Percentiles rank a stretch among this genome's conserved stretches.
These are phyloP conservation scores for Arctium minus DNA, from an alignment of 129 eudicot genomes.

Conservation along the genomic window DNA sequence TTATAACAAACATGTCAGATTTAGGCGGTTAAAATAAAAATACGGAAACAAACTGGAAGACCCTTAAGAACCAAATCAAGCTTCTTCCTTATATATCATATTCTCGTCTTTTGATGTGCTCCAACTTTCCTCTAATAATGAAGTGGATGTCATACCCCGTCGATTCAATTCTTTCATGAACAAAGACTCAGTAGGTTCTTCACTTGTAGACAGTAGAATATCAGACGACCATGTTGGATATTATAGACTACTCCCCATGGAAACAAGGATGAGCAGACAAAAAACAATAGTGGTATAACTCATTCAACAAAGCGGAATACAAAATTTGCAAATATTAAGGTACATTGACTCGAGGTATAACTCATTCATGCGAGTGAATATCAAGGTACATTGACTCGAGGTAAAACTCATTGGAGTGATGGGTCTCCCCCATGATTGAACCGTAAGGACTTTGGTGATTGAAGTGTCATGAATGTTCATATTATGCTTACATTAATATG, in stretches of 20 bases:
- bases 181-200: conserved; percentile 90
- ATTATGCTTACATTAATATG: too few relatives aligned
- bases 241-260: not conserved
- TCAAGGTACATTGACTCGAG: too few relatives aligned
- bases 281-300: not conserved
- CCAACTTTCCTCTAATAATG: conserved; percentile 80
- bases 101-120: conserved; percentile 27
- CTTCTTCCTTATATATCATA: too few relatives aligned
- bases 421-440: too few relatives aligned
- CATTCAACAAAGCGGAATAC: not conserved
- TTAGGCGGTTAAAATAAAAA: too few relatives aligned
- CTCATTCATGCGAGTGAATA: too few relatives aligned
- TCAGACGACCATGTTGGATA: not conserved
- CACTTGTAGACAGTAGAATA: conserved; percentile 44
- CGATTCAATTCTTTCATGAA: conserved; percentile 87
- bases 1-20: too few relatives aligned
- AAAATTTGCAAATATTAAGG: not conserved
- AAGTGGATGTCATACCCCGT: conserved; percentile 84
- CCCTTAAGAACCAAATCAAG: too few relatives aligned
- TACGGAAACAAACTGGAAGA: too few relatives aligned
- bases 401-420: too few relatives aligned
- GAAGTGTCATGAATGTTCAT: too few relatives aligned
- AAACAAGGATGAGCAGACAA: not conserved
- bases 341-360: not conserved
- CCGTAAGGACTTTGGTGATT: too few relatives aligned